These are phyloP conservation scores for Hypoxylon subgilvum DNA, from an alignment of 495 filamentous ascomycete genomes.

Conservation along the genomic window DNA sequence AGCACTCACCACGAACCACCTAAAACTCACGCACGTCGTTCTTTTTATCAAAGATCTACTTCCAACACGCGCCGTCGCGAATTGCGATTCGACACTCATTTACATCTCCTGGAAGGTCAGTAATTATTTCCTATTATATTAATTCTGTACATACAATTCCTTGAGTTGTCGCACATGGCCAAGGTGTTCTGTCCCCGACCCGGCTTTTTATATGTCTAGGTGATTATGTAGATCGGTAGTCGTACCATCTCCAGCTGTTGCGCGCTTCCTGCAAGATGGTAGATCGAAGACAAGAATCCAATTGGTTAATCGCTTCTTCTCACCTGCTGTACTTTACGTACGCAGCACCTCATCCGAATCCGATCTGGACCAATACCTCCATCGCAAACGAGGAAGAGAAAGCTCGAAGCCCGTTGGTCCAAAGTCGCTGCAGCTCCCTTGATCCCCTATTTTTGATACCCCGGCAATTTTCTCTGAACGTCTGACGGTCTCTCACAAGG, in stretches of 20 bases:
- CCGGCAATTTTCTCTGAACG: not conserved
- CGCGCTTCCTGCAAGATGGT: conserved; percentile 28
- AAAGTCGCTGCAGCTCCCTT: conserved; percentile 26
- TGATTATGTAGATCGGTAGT: conserved; percentile 7
- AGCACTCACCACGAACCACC: conserved; percentile 14
- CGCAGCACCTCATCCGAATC: conserved; percentile 20
- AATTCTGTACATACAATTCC: not conserved
- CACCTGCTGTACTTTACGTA: conserved; percentile 8
- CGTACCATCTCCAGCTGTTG: conserved; percentile 12
- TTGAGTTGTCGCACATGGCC: conserved; percentile 1
- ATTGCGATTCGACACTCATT: conserved; percentile 31
- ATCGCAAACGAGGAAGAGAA: conserved; percentile 21
- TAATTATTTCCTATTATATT: not conserved
- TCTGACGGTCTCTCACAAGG: conserved; percentile 1
- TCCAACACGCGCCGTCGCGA: conserved; percentile 32
- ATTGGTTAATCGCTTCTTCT: conserved; percentile 19
- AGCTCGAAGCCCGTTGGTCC: conserved; percentile 34
- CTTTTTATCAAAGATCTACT: conserved; percentile 31
- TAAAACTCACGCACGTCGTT: conserved; percentile 30
- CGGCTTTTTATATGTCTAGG: not conserved
- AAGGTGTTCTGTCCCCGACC: conserved; percentile 7
- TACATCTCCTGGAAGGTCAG: not conserved
- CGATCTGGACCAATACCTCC: conserved; percentile 14
- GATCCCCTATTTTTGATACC: not conserved
- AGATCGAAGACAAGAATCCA: conserved; percentile 26